These are phyloP conservation scores for Grigorovia transvaalensis DNA, from an alignment of 805 yeast species.

Conservation along the genomic window DNA sequence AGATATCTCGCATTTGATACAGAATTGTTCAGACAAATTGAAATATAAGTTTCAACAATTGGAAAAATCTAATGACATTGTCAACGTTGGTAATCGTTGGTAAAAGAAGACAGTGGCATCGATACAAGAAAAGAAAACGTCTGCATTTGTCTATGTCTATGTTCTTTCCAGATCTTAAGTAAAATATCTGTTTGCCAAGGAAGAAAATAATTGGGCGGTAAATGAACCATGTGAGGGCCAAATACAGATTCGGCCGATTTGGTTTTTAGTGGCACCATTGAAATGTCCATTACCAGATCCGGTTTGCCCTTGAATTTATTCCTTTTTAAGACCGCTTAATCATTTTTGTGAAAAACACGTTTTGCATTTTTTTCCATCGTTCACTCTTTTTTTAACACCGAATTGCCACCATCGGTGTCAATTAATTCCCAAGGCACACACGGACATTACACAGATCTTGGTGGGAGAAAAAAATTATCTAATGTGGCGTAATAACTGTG, in stretches of 20 bases:
- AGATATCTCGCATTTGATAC: constrained; percentile 1
- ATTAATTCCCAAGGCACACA: neutral
- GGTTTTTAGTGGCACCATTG: too few relatives aligned
- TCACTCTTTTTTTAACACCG: neutral
- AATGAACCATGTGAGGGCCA: too few relatives aligned
- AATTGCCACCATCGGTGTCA: neutral
- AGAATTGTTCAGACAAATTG: constrained; percentile 1
- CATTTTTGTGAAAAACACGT: neutral
- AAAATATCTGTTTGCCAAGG: too few relatives aligned
- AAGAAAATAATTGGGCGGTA: too few relatives aligned
- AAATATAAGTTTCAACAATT: constrained; percentile 2
- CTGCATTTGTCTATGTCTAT: too few relatives aligned
- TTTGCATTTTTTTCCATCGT: too few relatives aligned
- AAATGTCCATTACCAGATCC: neutral
- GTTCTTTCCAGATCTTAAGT: too few relatives aligned
- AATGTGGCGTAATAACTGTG: neutral
- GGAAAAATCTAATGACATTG: constrained; percentile 1
- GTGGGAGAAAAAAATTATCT: neutral
- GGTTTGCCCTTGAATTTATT: neutral
- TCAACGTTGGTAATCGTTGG: constrained; percentile 5
- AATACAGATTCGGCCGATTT: too few relatives aligned
- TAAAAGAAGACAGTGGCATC: neutral
- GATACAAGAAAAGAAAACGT: too few relatives aligned
- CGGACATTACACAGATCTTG: neutral
- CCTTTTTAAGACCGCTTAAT: neutral